A percentile compares a stretch with the other conserved stretches of the same genome.
phyloP scores from a whole-genome alignment of 371 early-diverging fungal genomes.

The Blakeslea trispora region DNA sequence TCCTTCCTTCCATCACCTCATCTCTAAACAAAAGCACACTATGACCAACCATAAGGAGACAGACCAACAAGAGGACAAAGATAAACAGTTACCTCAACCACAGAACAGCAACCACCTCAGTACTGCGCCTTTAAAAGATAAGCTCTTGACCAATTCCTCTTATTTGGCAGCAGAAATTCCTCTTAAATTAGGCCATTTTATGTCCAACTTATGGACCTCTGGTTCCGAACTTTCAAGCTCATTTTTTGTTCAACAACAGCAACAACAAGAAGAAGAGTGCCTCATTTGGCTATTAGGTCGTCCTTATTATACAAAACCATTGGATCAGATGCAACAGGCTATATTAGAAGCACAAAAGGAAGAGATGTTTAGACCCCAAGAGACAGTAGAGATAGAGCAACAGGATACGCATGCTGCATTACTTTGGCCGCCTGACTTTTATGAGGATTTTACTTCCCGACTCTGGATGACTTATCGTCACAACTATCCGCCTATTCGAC shows the following conservation, averaged over 20 bases:
- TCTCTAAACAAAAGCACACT: too few relatives aligned
- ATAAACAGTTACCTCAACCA: slow-evolving; percentile 45
- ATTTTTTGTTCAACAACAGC: slow-evolving; percentile 16
- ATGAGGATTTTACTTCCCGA: slow-evolving; percentile 73
- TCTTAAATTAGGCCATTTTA: slow-evolving; percentile 52
- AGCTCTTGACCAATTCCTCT: slow-evolving; percentile 48
- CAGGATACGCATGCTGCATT: slow-evolving; percentile 15
- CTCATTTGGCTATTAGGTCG: slow-evolving; percentile 41
- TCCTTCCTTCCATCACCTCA: too few relatives aligned
- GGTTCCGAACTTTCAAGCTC: slow-evolving; percentile 36
- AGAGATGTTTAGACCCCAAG: slow-evolving; percentile 29
- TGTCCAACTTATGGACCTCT: slow-evolving; percentile 47
- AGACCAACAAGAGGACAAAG: not conserved
- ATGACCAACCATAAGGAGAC: too few relatives aligned
- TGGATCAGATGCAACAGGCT: slow-evolving; percentile 33
- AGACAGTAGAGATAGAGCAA: slow-evolving; percentile 3
- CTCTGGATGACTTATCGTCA: slow-evolving; percentile 95
- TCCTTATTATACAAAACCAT: slow-evolving; percentile 29
- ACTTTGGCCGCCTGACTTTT: slow-evolving; percentile 56
- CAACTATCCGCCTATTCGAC: slow-evolving; percentile 80
- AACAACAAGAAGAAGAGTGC: slow-evolving; percentile 11
- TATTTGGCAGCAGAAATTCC: slow-evolving; percentile 58
- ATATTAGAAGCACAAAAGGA: slow-evolving; percentile 41
- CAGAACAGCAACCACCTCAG: slow-evolving; percentile 51
- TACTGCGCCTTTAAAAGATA: slow-evolving; percentile 48